Evolutionary conservation across 352 stramenopile genomes (phyloP), one percentile per base, ranked within the genome.

Genomic region (Lagenidium giganteum): DNA sequence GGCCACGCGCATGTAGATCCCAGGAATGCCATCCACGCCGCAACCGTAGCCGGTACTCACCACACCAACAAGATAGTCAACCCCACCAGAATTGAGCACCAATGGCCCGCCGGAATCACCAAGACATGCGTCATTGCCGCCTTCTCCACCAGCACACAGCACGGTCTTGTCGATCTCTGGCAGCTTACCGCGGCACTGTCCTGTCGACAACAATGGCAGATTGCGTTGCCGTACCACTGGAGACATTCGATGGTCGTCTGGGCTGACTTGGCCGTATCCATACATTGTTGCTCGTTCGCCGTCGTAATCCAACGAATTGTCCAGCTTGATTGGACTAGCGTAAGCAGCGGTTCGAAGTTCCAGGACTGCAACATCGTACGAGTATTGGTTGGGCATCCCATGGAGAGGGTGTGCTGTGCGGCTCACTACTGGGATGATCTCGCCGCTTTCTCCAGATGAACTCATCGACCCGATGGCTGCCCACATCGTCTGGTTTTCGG

Each of bases 101-200:
- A 77, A 45, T 1, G 65, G 65, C 0, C 54, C 61, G 4, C 65
- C 65, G 2, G 65, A 77, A 36, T 77, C 65, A 4, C 65, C 65
- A 27, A 60, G 46, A 40, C 65, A 77, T 3, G 50, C 55, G 25
- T 77, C 65, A 24, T 65, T 64, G 11, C 51, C 57, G 12, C 51
- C 38, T 21, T 70, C 47, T 9, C 61, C 65, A 3, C 65, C 65
- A 9, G 65, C 65, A 53, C 65, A 77, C 20, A 70, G 21, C 54
- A 77, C 68, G 5, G 47, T 38, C 5, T 30, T 16, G 31, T 61
- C 41, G 21, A 56, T 18, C 1, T 31, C 25, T 11, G 36, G 18
- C 13, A 28, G 32, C 33, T 51, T 24, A 6, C 27, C 26, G 20
- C 43, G 43, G 21, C 25, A 12, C 17, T 44, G 4, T 9, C 28